phyloP scores from a whole-genome alignment of 306 rosid genomes.

The Rubus parviflorus region DNA sequence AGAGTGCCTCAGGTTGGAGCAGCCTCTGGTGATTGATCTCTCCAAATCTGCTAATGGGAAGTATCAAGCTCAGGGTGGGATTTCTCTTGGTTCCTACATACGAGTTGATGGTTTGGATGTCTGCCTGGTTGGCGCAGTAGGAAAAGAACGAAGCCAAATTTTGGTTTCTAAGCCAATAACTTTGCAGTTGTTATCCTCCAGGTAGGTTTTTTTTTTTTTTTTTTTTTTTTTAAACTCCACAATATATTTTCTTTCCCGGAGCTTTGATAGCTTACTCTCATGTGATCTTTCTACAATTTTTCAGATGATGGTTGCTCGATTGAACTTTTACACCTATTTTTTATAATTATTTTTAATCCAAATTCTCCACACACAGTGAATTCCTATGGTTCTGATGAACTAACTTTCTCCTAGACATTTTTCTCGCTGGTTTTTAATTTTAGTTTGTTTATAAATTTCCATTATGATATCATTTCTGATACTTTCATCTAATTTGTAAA shows the following conservation, averaged over 20 bases:
- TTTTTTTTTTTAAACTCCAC: not conserved
- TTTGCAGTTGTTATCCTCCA: constrained; percentile 49
- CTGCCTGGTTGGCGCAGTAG: constrained; percentile 47
- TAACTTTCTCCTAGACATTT: not conserved
- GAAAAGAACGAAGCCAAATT: constrained; percentile 50
- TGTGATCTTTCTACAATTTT: constrained; percentile 1
- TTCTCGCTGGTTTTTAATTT: not conserved
- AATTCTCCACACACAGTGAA: not conserved
- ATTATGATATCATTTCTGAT: not conserved
- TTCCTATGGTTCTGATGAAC: not conserved
- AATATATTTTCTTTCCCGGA: not conserved
- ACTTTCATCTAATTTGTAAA: not conserved
- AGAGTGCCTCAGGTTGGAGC: constrained; percentile 49
- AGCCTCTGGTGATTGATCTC: constrained; percentile 48
- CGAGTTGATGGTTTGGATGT: constrained; percentile 59
- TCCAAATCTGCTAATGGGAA: constrained; percentile 51
- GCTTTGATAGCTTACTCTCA: constrained; percentile 3
- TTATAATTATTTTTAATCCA: not conserved
- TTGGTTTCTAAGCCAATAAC: constrained; percentile 57
- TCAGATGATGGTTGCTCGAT: constrained; percentile 12
- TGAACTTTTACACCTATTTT: not conserved
- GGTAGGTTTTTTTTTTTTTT: constrained; percentile 43
- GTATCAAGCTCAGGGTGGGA: constrained; percentile 51
- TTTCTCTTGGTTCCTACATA: constrained; percentile 54
- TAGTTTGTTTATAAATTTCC: not conserved